phyloP scores from a whole-genome alignment of 345 rosid genomes.

The Eucalyptus lansdowneana region DNA sequence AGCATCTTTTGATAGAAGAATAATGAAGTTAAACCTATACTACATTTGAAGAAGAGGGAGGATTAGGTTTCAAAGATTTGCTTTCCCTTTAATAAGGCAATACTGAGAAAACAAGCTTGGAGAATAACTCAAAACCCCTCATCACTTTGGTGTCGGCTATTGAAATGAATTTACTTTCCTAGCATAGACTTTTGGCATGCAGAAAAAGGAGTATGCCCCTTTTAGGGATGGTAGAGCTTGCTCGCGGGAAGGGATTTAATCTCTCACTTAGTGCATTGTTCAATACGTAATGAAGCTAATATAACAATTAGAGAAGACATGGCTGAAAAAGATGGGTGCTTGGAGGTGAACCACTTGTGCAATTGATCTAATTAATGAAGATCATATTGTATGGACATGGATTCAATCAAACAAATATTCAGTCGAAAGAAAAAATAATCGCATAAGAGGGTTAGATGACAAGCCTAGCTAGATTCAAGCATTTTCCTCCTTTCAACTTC shows the following conservation, averaged over 20 bases:
- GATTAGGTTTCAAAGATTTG: no score
- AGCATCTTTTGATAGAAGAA: background rate
- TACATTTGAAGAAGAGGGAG: no score
- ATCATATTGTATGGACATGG: background rate
- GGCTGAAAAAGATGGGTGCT: background rate
- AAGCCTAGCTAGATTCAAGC: background rate
- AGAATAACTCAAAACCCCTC: background rate
- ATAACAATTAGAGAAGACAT: background rate
- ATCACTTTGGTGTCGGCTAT: fast-evolving
- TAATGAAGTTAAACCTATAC: background rate
- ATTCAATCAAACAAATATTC: no score
- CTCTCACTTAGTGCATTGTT: no score
- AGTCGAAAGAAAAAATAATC: fast-evolving
- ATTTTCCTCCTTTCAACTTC: background rate
- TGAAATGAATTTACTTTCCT: no score
- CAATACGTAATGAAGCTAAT: fast-evolving
- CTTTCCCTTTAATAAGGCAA: no score
- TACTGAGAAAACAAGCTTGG: no score
- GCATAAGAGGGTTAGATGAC: fast-evolving
- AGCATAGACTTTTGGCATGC: no score
- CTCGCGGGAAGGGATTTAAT: fast-evolving
- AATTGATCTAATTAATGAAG: no score
- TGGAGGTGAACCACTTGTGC: background rate
- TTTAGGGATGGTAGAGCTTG: no score
- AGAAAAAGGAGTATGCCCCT: no score